Evolutionary conservation across 2,329 filamentous ascomycete species (phyloP), one percentile per base, ranked within the genome.

Genomic region (Tolypocladium tundrense): DNA sequence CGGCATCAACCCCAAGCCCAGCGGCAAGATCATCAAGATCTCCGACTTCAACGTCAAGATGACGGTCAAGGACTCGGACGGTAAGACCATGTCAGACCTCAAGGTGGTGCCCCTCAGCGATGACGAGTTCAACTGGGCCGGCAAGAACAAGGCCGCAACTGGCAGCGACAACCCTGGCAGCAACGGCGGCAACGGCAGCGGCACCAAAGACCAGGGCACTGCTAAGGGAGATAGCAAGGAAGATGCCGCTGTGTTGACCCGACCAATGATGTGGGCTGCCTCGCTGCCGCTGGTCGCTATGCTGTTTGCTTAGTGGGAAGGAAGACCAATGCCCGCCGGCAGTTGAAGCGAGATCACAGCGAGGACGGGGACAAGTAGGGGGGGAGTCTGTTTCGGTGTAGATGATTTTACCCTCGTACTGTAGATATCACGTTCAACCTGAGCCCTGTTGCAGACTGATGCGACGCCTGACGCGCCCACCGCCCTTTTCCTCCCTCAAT

Each of bases 1-100:
- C 54, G 92, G 93, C 61, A 82, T 96, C 60, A 75, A 73, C 54
- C 82, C 82, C 62, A 81, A 85, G 58, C 84, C 85, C 43, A 73
- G 70, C 16, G 88, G 87, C 65, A 83, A 87, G 73, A 73, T 96
- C 56, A 80, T 96, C 62, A 71, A 82, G 61, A 80, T 96, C 65
- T 76, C 79, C 54, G 79, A 83, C 64, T 81, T 90, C 63, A 79
- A 78, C 41, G 83, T 91, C 58, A 70, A 66, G 55, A 67, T 77
- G 61, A 65, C 66, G 33, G 74, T 79, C 65, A 69, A 65, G 58
- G 74, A 76, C 60, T 67, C 69, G 6, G 66, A 75, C 40, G 77
- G 77, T 60, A 73, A 70, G 21, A 65, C 62, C 45, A 63, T 84
- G 57, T 71, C 68, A 50, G 68, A 69, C 66, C 75, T 84, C 53